Evolutionary conservation across 352 stramenopile genomes (phyloP).

Genomic region (Pythium coloratum): DNA sequence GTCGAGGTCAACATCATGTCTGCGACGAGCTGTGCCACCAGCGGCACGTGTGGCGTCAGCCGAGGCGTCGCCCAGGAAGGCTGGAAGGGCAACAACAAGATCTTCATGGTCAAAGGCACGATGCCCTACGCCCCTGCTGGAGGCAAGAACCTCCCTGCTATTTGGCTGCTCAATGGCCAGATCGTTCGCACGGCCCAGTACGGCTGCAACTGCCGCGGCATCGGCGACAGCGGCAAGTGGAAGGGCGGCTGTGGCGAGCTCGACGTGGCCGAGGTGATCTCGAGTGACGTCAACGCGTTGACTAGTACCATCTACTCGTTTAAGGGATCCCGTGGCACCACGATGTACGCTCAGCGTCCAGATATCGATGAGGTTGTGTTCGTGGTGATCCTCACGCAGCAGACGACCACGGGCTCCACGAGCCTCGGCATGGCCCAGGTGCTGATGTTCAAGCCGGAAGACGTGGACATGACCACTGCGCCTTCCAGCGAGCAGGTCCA

Average conservation of each 20-base stretch:
- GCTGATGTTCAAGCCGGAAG: constrained; percentile 28
- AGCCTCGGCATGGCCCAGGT: constrained; percentile 29
- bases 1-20: constrained; percentile 54
- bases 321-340: constrained; percentile 39
- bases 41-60: constrained; percentile 26
- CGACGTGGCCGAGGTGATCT: constrained; percentile 45
- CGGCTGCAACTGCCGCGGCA: constrained; percentile 51
- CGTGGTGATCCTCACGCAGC: constrained; percentile 37
- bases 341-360: constrained; percentile 29
- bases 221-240: constrained; percentile 33
- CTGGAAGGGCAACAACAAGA: constrained; percentile 45
- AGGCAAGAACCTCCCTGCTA: constrained; percentile 32
- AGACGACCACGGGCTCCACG: constrained; percentile 13
- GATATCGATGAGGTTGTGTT: constrained; percentile 31
- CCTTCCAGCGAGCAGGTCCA: constrained; percentile 25
- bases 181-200: constrained; percentile 50
- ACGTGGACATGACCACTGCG: constrained; percentile 29
- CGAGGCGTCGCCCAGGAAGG: constrained; percentile 36
- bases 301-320: constrained; percentile 54
- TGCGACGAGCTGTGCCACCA: constrained; percentile 20
- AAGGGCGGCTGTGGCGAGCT: constrained; percentile 55
- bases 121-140: constrained; percentile 32
- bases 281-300: constrained; percentile 26
- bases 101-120: constrained; percentile 48
- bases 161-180: constrained; percentile 52